Percentiles rank a stretch among this genome's conserved stretches.
Conservation (phyloP, 768 basidiomycete species). For the Calocera viscosa region DNA sequence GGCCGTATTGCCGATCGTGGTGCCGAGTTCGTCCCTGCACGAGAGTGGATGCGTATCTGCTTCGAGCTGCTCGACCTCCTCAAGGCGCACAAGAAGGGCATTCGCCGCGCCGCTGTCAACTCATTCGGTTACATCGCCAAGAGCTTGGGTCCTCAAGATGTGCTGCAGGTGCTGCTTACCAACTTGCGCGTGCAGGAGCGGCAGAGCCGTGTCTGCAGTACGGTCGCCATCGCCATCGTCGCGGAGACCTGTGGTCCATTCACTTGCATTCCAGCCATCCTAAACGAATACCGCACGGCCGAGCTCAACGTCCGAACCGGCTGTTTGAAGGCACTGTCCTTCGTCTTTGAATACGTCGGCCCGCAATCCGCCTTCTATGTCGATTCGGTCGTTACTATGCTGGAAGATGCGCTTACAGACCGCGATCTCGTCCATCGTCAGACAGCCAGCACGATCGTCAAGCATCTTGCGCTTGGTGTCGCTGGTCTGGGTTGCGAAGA, state of each 20-base stretch:
- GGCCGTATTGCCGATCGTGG: constrained; percentile 99
- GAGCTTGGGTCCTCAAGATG: constrained; percentile 97
- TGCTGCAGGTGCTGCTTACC: constrained; percentile 86
- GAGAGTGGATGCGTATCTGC: constrained; percentile 99
- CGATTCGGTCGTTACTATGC: constrained; percentile 93
- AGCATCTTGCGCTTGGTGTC: constrained; percentile 91
- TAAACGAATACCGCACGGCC: constrained; percentile 96
- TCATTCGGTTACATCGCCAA: constrained; percentile 99
- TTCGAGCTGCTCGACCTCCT: constrained; percentile 93
- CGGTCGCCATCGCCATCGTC: constrained; percentile 93
- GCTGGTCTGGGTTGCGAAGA: constrained; percentile 97
- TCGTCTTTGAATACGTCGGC: constrained; percentile 98
- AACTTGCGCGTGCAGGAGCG: constrained; percentile 97
- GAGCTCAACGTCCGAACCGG: constrained; percentile 98
- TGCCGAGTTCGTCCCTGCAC: constrained; percentile 93
- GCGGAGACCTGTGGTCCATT: constrained; percentile 93
- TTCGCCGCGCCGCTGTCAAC: constrained; percentile 96
- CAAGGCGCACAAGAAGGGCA: constrained; percentile 98
- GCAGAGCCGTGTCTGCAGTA: constrained; percentile 95
- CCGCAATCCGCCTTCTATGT: constrained; percentile 93
- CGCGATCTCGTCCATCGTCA: constrained; percentile 97
- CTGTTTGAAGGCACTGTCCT: constrained; percentile 94
- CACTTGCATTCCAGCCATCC: constrained; percentile 96
- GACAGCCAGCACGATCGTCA: constrained; percentile 95
- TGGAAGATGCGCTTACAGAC: constrained; percentile 96